Evolutionary conservation across 495 filamentous ascomycete species (phyloP).

Genomic region (Paragyromitra xinjiangensis): DNA sequence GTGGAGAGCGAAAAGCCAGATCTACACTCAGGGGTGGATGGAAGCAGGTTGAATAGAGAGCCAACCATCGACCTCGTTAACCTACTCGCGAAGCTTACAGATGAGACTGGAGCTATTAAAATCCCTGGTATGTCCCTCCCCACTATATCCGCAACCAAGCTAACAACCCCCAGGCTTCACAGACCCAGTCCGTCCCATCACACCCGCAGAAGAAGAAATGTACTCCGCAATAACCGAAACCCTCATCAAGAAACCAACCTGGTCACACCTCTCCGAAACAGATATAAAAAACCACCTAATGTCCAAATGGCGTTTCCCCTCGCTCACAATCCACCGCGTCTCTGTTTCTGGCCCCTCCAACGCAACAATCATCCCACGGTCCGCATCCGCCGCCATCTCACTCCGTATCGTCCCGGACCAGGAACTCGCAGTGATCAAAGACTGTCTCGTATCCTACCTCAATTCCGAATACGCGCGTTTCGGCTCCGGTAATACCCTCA

Average conservation of each 20-base stretch:
- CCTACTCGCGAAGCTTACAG: constrained; percentile 79
- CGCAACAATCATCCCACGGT: constrained; percentile 85
- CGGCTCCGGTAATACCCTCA: constrained; percentile 80
- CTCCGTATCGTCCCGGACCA: constrained; percentile 94
- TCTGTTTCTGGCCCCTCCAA: constrained; percentile 84
- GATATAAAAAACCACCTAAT: constrained; percentile 67
- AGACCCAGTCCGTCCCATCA: constrained; percentile 78
- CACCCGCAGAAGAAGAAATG: constrained; percentile 76
- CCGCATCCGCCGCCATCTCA: constrained; percentile 84
- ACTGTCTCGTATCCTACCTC: constrained; percentile 71
- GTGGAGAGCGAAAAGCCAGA: constrained; percentile 87
- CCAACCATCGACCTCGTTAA: constrained; percentile 88
- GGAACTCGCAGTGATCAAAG: constrained; percentile 76
- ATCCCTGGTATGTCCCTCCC: constrained; percentile 60
- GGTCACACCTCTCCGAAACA: constrained; percentile 44
- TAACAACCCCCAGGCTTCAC: constrained; percentile 76
- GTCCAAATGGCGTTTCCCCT: constrained; percentile 95
- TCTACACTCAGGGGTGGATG: constrained; percentile 94
- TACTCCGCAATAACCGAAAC: constrained; percentile 84
- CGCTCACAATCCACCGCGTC: constrained; percentile 90
- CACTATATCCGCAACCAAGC: not conserved
- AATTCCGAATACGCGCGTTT: constrained; percentile 75
- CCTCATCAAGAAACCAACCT: constrained; percentile 67
- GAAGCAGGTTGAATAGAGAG: constrained; percentile 85
- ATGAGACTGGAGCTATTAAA: constrained; percentile 69